Evolutionary conservation across 2,329 filamentous ascomycete genomes (phyloP), one percentile per base, ranked within the genome.

Genomic region (Fusarium napiforme): DNA sequence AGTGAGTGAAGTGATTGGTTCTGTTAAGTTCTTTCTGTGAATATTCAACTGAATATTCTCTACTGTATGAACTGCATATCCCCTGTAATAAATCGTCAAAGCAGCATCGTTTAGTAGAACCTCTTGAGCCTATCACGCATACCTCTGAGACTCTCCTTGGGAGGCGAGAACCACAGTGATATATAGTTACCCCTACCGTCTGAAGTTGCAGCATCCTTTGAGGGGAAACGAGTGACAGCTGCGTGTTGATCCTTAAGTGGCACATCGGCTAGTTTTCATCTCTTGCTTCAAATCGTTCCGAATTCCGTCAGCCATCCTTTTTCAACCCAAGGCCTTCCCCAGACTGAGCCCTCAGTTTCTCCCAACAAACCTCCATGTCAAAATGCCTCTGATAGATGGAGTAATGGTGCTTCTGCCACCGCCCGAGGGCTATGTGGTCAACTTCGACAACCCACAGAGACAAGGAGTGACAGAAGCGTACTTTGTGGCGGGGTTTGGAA

Each of bases 391-490:
- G 11, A 58, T 75, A 26, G 55, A 75, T 42, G 75, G 73, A 28
- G 56, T 75, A 2, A 34, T 36, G 19, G 63, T 66, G 28, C 67
- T 77, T 21, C 36, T 77, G 15, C 59, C 62, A 16, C 73, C 81
- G 2, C 82, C 82, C 7, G 65, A 73, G 11, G 81, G 73, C 37
- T 83, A 82, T 60, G 74, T 76, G 14, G 78, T 82, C 30, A 72
- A 83, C 55, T 81, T 83, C 47, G 78, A 78, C 4, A 72, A 82
- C 45, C 81, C 81, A 4, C 73, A 74, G 42, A 72, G 73, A 18
- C 74, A 78, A 26, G 73, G 65, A 19, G 76, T 75, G 19, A 36
- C 68, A 7, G 67, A 69, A n/a, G 64, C 67, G n/a, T 79, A 79
- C 64, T 69, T 66, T 10, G 60, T 77, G 12, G 59, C 71, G 4